phyloP scores from a whole-genome alignment of 2,329 filamentous ascomycete species.

The Botryotinia narcissicola region DNA sequence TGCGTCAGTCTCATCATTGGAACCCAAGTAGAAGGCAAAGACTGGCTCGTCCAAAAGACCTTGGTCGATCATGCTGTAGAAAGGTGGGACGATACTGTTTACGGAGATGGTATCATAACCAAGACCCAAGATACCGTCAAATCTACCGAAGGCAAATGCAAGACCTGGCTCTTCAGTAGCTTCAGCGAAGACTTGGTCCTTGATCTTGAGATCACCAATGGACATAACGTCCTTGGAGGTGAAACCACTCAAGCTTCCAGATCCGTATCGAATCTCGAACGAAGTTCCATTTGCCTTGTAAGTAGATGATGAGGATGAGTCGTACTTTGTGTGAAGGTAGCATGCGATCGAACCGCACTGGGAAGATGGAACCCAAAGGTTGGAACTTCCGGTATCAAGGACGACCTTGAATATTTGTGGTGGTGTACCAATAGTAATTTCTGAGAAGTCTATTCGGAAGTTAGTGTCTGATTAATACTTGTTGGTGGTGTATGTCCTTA shows the following conservation, averaged over 20 bases:
- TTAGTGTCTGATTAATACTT: slow-evolving; percentile 20
- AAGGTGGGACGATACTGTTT: slow-evolving; percentile 89
- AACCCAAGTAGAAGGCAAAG: slow-evolving; percentile 93
- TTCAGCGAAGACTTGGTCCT: slow-evolving; percentile 93
- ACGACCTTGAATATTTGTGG: slow-evolving; percentile 98
- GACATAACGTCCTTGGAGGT: slow-evolving; percentile 83
- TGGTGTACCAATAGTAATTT: slow-evolving; percentile 88
- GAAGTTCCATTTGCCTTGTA: slow-evolving; percentile 91
- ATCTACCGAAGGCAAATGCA: slow-evolving; percentile 95
- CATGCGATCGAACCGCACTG: slow-evolving; percentile 95
- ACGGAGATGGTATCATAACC: slow-evolving; percentile 97
- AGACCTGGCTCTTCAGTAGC: slow-evolving; percentile 93
- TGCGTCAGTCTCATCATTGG: slow-evolving; percentile 63
- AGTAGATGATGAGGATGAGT: slow-evolving; percentile 81
- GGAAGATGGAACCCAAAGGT: slow-evolving; percentile 94
- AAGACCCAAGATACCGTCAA: slow-evolving; percentile 94
- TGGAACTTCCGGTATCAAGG: slow-evolving; percentile 96
- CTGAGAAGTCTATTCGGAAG: slow-evolving; percentile 77
- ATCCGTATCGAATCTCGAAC: slow-evolving; percentile 95
- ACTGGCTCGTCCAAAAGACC: slow-evolving; percentile 85
- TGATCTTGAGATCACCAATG: slow-evolving; percentile 86
- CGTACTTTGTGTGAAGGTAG: slow-evolving; percentile 96
- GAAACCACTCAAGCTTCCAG: slow-evolving; percentile 88
- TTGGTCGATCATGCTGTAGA: slow-evolving; percentile 94
- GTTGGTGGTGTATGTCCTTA: slow-evolving; percentile 48